phyloP scores from a whole-genome alignment of 2,329 filamentous ascomycete genomes.

The Cladosporium sphaerospermum region DNA sequence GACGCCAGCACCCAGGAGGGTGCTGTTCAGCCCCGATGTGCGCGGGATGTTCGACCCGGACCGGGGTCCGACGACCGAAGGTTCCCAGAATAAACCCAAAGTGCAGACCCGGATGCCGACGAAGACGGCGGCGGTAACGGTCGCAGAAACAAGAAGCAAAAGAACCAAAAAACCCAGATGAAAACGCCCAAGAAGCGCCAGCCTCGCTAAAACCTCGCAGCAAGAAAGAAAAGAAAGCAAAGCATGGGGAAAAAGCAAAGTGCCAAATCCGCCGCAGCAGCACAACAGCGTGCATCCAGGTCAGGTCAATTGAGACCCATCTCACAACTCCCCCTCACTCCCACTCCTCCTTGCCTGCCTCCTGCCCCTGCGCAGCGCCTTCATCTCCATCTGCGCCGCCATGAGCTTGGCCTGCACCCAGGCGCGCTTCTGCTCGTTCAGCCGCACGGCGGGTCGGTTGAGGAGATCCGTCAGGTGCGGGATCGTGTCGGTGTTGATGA shows the following conservation, averaged over 20 bases:
- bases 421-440: slow-evolving; percentile 40
- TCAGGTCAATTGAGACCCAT: too few species aligned
- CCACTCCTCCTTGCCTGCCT: slow-evolving; percentile 5
- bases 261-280: neutral
- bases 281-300: too few species aligned
- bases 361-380: slow-evolving; percentile 28
- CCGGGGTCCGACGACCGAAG: too few species aligned
- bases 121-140: too few species aligned
- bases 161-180: neutral
- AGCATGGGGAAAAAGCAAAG: neutral
- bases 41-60: too few species aligned
- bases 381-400: slow-evolving; percentile 48
- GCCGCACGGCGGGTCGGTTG: slow-evolving; percentile 46
- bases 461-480: slow-evolving; percentile 48
- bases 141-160: too few species aligned
- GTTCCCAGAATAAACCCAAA: too few species aligned
- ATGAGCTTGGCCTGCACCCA: slow-evolving; percentile 50
- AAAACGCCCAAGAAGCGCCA: neutral
- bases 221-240: too few species aligned
- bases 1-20: too few species aligned
- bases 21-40: too few species aligned
- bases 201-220: neutral
- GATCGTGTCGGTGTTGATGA: slow-evolving; percentile 50
- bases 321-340: neutral
- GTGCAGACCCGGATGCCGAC: too few species aligned